Evolutionary conservation across 257 asterid species (phyloP).

Genomic region (Nemophila menziesii): DNA sequence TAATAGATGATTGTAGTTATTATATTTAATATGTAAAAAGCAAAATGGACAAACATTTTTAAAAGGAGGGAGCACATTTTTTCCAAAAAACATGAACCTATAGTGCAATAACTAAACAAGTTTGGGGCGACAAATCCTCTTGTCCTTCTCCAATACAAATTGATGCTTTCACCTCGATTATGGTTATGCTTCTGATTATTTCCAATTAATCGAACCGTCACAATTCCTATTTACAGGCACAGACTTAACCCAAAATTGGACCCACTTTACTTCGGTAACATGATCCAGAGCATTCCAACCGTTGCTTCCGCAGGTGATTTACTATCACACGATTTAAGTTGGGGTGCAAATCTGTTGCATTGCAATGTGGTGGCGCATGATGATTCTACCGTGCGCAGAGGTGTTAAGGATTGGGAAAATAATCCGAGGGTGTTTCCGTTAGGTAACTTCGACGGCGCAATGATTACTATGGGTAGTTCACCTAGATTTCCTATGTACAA

Average conservation of each 20-base stretch:
- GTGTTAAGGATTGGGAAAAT: constrained; percentile 74
- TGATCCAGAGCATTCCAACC: constrained; percentile 80
- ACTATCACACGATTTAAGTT: constrained; percentile 36
- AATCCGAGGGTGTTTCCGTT: constrained; percentile 76
- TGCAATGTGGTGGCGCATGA: constrained; percentile 63
- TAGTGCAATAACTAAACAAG: too few relatives aligned
- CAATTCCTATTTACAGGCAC: too few relatives aligned
- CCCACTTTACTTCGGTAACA: constrained; percentile 79
- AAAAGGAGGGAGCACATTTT: too few relatives aligned
- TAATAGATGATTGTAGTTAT: too few relatives aligned
- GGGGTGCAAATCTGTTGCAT: constrained; percentile 62
- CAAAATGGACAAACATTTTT: too few relatives aligned
- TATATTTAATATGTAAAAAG: too few relatives aligned
- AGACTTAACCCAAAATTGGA: constrained; percentile 59
- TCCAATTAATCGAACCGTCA: too few relatives aligned
- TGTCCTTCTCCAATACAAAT: too few relatives aligned
- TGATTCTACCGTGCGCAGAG: constrained; percentile 51
- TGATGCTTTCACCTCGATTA: too few relatives aligned
- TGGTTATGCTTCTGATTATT: too few relatives aligned
- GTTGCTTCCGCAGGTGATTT: constrained; percentile 43
- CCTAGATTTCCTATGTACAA: constrained; percentile 98
- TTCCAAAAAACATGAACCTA: too few relatives aligned
- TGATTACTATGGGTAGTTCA: constrained; percentile 97
- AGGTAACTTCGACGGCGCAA: constrained; percentile 90
- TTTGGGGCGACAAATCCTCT: too few relatives aligned